Percentiles rank a stretch among this genome's conserved stretches.
Evolutionary conservation across 2,329 filamentous ascomycete genomes (phyloP).

Genomic region (Escovopsis sp.): DNA sequence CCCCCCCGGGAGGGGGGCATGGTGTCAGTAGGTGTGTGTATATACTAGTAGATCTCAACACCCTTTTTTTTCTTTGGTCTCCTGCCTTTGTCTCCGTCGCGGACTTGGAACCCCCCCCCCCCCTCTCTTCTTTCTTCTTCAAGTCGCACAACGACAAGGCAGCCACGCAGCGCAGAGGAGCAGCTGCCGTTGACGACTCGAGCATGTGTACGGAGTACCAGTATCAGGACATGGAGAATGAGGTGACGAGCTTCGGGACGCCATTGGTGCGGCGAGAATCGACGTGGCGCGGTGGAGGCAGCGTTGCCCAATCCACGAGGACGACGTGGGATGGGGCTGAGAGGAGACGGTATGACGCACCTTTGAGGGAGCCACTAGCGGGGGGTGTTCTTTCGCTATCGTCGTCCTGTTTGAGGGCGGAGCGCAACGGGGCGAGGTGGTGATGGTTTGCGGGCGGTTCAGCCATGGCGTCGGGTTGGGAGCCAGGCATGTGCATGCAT

Average conservation of each 20-base stretch:
- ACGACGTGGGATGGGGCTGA: neutral
- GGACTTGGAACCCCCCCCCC: neutral
- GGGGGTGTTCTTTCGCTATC: conserved; percentile 23
- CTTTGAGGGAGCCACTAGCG: conserved; percentile 26
- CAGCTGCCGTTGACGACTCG: too few relatives aligned
- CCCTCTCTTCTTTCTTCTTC: too few relatives aligned
- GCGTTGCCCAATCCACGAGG: neutral
- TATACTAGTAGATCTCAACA: conserved; percentile 3
- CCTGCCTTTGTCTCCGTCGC: neutral
- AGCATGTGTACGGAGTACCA: too few relatives aligned
- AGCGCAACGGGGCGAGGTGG: conserved; percentile 18
- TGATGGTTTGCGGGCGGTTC: conserved; percentile 11
- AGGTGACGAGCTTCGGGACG: neutral
- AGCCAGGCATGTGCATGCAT: neutral
- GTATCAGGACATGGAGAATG: neutral
- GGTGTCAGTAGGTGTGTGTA: neutral
- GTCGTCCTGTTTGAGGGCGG: conserved; percentile 30
- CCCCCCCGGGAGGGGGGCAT: too few relatives aligned
- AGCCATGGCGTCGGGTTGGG: conserved; percentile 11
- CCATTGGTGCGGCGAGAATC: neutral
- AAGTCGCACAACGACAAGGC: too few relatives aligned
- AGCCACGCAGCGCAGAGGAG: too few relatives aligned
- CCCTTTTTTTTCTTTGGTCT: neutral
- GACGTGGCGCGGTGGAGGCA: neutral
- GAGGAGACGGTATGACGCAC: conserved; percentile 17